Percentiles rank a stretch among this genome's conserved stretches.
These are phyloP conservation scores for Rubia peregrina DNA, from an alignment of 305 asterid species.

Conservation along the genomic window DNA sequence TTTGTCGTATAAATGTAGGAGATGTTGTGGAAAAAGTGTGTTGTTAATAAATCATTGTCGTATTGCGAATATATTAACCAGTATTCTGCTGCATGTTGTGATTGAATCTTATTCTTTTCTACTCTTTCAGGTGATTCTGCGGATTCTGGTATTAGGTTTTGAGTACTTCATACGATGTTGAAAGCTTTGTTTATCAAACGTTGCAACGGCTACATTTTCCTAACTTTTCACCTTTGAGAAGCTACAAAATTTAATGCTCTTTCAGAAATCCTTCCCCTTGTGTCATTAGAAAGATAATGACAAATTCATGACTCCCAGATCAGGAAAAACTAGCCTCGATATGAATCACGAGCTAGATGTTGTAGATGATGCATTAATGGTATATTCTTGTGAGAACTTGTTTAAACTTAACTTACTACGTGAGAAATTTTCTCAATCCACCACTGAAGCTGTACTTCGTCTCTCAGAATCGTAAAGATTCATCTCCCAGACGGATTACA, in stretches of 20 bases:
- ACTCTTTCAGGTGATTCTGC: too few species aligned
- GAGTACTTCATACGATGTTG: too few species aligned
- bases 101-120: too few species aligned
- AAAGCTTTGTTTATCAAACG: background rate
- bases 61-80: too few species aligned
- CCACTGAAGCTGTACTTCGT: background rate
- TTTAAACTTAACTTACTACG: background rate
- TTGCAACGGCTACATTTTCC: background rate
- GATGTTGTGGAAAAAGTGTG: too few species aligned
- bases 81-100: too few species aligned
- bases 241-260: background rate
- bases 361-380: conserved; percentile 46
- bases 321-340: background rate
- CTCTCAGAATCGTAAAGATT: conserved; percentile 57
- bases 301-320: background rate
- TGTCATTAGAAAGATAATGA: background rate
- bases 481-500: conserved; percentile 26
- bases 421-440: conserved; percentile 5
- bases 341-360: background rate
- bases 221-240: too few species aligned
- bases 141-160: too few species aligned
- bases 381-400: conserved; percentile 16
- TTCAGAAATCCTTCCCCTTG: background rate
- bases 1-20: too few species aligned
- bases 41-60: too few species aligned